Base-by-base conservation (phyloP, 805 yeast species). In the Hanseniaspora hatyaiensis region DNA sequence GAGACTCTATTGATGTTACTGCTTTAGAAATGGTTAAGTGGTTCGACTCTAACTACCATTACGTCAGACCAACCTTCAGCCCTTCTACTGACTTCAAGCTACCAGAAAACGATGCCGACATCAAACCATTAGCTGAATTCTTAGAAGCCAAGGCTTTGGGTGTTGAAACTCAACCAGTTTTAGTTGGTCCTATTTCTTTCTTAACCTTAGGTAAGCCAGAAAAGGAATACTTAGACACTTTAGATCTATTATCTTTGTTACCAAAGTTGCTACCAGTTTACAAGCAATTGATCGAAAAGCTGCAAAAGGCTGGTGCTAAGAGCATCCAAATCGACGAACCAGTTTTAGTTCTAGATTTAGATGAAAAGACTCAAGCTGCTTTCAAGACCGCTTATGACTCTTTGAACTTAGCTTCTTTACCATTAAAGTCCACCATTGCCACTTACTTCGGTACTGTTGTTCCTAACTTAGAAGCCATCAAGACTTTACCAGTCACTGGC, bases 1-100 rank as follows among this genome's bases (percentile, higher is more conserved):
- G 92, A 74, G 76, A 81, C 60, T 95, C 94, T 58, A 95, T 92
- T 59, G 98, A 92, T 70, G 98, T 92, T 53, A 89, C 97, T 54
- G 98, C 98, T 61, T 77, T 86, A 67, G 95, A 92, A 78, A 92
- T 92, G 98, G 98, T 92, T 60, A 92, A 92, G 77, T 92, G 98
- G 98, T 92, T 92, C 62, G 98, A 92, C 72, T 84, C 96, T 56
- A 92, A 92, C 86, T 92, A 92, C 85, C 98, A 92, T 73, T 92
- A 92, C 70, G 97, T 92, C 64, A 85, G 98, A 77, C 98, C 98
- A 70, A 92, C 98, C 58, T 88, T 92, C 77, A 83, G 95, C 50
- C 80, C 87, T 76, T 76, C 86, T 59, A 89, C 96, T 55, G 80
- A 80, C 64, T 92, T 92, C 84, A 88, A 92, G 76, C 82, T 92